Evolutionary conservation across 2,329 filamentous ascomycete genomes (phyloP).

Genomic region (Bertia moriformis): DNA sequence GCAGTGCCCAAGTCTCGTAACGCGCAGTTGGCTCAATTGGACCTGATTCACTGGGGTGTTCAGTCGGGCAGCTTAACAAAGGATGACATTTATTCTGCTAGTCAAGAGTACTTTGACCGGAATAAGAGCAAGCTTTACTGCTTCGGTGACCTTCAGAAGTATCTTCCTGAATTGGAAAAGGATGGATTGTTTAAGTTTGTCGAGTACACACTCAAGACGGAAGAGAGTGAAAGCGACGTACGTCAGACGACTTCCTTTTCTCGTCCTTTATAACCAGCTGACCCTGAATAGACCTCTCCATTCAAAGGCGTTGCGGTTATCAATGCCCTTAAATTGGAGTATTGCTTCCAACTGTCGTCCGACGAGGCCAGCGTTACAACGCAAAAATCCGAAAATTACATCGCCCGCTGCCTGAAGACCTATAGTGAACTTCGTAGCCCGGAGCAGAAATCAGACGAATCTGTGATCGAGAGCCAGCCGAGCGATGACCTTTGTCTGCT

Average conservation of each 20-base stretch:
- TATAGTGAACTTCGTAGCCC: background rate
- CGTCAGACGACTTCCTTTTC: background rate
- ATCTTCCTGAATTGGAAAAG: constrained; percentile 14
- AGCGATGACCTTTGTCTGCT: constrained; percentile 24
- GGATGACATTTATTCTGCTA: constrained; percentile 11
- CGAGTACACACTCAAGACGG: background rate
- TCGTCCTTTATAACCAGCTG: constrained; percentile 2
- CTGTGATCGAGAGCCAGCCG: constrained; percentile 23
- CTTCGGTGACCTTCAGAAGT: constrained; percentile 23
- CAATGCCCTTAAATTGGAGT: constrained; percentile 25
- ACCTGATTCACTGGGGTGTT: background rate
- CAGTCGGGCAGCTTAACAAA: background rate
- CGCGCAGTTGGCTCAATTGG: background rate
- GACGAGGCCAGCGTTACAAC: constrained; percentile 10
- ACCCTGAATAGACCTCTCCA: constrained; percentile 4
- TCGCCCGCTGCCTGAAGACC: background rate
- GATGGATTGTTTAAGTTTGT: constrained; percentile 11
- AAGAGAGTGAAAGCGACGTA: background rate
- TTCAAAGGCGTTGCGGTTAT: constrained; percentile 16
- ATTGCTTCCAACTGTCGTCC: constrained; percentile 19
- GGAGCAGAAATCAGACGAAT: constrained; percentile 9
- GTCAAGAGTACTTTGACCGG: constrained; percentile 20
- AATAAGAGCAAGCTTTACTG: constrained; percentile 25
- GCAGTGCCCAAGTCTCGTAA: background rate
- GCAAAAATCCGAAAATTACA: constrained; percentile 11